Evolutionary conservation across 257 asterid genomes (phyloP), one percentile per base, ranked within the genome.

Genomic region (Nicotiana tomentosiformis): DNA sequence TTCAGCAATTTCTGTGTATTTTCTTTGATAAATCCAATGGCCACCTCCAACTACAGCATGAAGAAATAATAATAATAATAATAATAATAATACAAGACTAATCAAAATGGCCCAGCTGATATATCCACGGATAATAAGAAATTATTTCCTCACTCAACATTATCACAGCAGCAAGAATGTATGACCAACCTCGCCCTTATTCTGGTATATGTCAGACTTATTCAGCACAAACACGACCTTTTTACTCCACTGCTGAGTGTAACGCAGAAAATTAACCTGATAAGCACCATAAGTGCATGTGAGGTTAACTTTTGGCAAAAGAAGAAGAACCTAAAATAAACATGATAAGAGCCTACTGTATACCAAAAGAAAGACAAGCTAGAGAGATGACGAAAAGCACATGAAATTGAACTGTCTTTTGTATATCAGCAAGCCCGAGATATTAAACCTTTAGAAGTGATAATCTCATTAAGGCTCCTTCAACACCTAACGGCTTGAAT

Each of bases 231-330:
- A 93, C 77, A 96, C 94, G 77, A 93, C 84, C 84, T 91, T 93
- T 86, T 96, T 94, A 94, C 90, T 89, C 99, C 98, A 96, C 81
- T 94, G 95, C 86, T 96, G 99, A 85, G 90, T 94, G 83, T 94
- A 96, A 84, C 97, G 98, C 82, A 96, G 97, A 91, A 96, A 94
- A 85, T 87, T 79, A 84, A 94, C 98, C 98, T 94, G 93, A 67
- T 76, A 82, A 72, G 61, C 77, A 87, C 80, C 86, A 87, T 79
- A 64, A 66, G 56, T 77, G 23, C 56, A 72, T 62, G 58, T 29
- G 39, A 64, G 43, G 82, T 88, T 66, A 88, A 87, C 77, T 67
- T 88, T 26, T 16, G 77, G 77, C 82, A 66, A 86, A 81, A 85
- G 66, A 68, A 86, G 62, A 77, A 39, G 64, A n/a, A 11, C 64